phyloP scores from a whole-genome alignment of 1,284 basidiomycete species.

The Rhodotorula sp. region DNA sequence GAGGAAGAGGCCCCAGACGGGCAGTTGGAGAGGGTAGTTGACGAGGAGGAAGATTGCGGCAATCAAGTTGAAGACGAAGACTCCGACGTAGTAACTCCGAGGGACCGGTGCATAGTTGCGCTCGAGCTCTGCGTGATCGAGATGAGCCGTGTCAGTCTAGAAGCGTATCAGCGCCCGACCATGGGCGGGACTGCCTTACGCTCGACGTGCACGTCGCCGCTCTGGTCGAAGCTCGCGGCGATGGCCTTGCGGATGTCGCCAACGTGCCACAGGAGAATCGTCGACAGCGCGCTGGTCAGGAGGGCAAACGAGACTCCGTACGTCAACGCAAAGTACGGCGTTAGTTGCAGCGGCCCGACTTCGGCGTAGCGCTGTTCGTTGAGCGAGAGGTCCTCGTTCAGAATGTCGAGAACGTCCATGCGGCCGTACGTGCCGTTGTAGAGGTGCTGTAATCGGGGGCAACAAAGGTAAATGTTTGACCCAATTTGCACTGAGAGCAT shows the following conservation, averaged over 20 bases:
- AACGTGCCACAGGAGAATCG: constrained; percentile 51
- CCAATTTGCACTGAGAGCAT: neutral
- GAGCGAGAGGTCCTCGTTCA: constrained; percentile 39
- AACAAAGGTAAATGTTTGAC: neutral
- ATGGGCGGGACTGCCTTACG: constrained; percentile 10
- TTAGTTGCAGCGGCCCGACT: constrained; percentile 48
- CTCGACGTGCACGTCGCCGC: constrained; percentile 41
- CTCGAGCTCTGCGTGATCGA: constrained; percentile 32
- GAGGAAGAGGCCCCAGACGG: constrained; percentile 50
- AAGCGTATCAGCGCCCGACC: neutral
- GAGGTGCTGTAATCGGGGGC: constrained; percentile 34
- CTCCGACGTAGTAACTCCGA: constrained; percentile 19
- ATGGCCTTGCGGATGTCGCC: constrained; percentile 49
- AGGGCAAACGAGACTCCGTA: constrained; percentile 52
- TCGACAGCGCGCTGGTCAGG: constrained; percentile 49
- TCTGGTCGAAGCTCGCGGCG: constrained; percentile 6
- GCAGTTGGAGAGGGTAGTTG: constrained; percentile 51
- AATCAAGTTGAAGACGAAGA: constrained; percentile 44
- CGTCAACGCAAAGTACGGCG: constrained; percentile 50
- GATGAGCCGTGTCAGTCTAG: neutral
- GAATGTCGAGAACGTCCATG: constrained; percentile 43
- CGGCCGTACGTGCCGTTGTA: constrained; percentile 45
- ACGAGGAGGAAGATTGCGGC: constrained; percentile 47
- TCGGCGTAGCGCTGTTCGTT: constrained; percentile 39
- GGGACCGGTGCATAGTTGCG: constrained; percentile 37